Base-by-base conservation (phyloP, 2,329 filamentous ascomycete genomes). In the Alternaria angustiovoidea region DNA sequence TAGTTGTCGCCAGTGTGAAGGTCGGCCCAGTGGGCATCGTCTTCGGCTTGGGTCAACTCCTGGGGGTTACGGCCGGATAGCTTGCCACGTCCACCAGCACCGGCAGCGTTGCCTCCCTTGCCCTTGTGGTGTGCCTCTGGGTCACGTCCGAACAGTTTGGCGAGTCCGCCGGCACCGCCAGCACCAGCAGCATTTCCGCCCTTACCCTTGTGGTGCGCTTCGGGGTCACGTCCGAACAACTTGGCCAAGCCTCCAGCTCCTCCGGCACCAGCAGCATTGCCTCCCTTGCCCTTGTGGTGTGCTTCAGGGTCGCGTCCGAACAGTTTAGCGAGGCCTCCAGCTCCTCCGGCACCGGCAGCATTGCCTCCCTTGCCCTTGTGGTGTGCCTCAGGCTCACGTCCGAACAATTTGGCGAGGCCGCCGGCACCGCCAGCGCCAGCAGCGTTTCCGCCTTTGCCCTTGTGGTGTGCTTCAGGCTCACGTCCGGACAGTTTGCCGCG, bases 321-420 rank as follows among this genome's bases (percentile, higher is more conserved):
- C 11, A 28, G 30, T 16, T 30, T 53, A 32, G 47, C 44, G 4
- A 44, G 11, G 1, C 38, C 49, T 2, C 30, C 26, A 4, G 22
- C 30, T 4, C 32, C 46, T 5, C 22, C 42, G 2, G 46, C 46
- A 22, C 30, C 46, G 4, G 28, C 59, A 20, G 39, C 54, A 2
- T 58, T 51, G 6, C 55, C 60, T 8, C 53, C 53, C 49, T 61
- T 61, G 12, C 59, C 62, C 51, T 63, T 65, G 34, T 46, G 56
- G 54, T 41, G 54, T 5, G 51, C 51, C 7, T 51, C 48, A 12
- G 39, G 28, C 6, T 47, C 44, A 20, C 44, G 44, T n/a, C 30
- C 48, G 18, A 28, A 39, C 7, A 32, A 22, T 14, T 30, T 54
- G 46, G 30, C 49, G 18, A 24, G 22, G n/a, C n/a, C 38, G 5